These are phyloP conservation scores for Schizosaccharomyces pombe DNA, from an alignment of 805 yeast species.

Conservation along the genomic window DNA sequence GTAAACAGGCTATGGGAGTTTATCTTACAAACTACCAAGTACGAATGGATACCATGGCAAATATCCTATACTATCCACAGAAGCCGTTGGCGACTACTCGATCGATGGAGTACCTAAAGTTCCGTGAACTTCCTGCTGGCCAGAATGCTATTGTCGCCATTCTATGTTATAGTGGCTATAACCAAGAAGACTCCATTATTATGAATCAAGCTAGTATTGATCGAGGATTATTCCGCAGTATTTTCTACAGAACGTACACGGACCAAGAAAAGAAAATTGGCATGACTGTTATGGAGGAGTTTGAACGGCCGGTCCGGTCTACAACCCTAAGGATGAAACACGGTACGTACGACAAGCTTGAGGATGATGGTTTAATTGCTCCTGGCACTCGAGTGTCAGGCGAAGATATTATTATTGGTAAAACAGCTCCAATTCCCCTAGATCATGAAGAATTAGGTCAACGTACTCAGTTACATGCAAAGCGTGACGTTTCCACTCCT, in stretches of 20 bases:
- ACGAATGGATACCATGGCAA: slow-evolving; percentile 99
- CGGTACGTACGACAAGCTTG: slow-evolving; percentile 93
- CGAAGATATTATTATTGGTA: slow-evolving; percentile 95
- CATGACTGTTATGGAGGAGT: slow-evolving; percentile 92
- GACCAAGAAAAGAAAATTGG: slow-evolving; percentile 97
- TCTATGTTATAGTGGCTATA: slow-evolving; percentile 93
- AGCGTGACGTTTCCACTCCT: slow-evolving; percentile 96
- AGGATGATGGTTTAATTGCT: slow-evolving; percentile 91
- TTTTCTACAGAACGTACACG: slow-evolving; percentile 92
- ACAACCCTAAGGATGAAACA: slow-evolving; percentile 89
- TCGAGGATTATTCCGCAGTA: slow-evolving; percentile 82
- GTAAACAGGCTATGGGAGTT: slow-evolving; percentile 99
- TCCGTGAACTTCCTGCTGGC: slow-evolving; percentile 95
- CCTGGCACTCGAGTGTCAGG: slow-evolving; percentile 98
- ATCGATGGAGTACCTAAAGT: slow-evolving; percentile 90
- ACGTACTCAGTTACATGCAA: slow-evolving; percentile 92
- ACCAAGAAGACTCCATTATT: slow-evolving; percentile 99
- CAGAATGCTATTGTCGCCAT: slow-evolving; percentile 97
- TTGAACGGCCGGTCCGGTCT: slow-evolving; percentile 87
- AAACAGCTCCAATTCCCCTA: slow-evolving; percentile 97
- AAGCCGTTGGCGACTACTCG: slow-evolving; percentile 95
- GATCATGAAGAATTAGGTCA: slow-evolving; percentile 97
- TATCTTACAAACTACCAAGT: slow-evolving; percentile 83
- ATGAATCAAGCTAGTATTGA: slow-evolving; percentile 97
- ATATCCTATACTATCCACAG: slow-evolving; percentile 88